These are phyloP conservation scores for slime mould (Dictyostelium discoideum) DNA, from an alignment of 78 protist genomes.

Conservation along the genomic window DNA sequence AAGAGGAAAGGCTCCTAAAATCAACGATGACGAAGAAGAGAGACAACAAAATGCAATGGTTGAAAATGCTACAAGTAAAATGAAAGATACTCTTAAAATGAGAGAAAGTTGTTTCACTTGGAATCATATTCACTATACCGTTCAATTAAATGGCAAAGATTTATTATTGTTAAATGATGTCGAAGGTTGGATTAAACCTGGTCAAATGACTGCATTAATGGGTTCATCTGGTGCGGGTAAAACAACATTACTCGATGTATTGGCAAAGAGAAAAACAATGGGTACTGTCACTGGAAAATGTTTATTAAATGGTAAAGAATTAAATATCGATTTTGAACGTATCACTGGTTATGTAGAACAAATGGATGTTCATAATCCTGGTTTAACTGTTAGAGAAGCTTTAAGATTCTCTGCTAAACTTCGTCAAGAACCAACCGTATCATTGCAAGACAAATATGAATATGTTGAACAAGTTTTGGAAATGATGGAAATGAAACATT, in stretches of 20 bases:
- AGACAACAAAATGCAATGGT: slow-evolving; percentile 28
- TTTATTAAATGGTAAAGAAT: slow-evolving; percentile 83
- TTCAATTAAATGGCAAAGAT: slow-evolving; percentile 1
- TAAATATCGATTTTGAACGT: slow-evolving; percentile 56
- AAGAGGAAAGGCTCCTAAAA: slow-evolving; percentile 72
- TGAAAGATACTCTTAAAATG: slow-evolving; percentile 14
- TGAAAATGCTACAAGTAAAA: slow-evolving; percentile 38
- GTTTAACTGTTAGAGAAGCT: slow-evolving; percentile 70
- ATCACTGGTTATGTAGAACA: slow-evolving; percentile 86
- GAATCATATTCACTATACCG: slow-evolving; percentile 39
- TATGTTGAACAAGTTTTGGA: slow-evolving; percentile 58
- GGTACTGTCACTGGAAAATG: slow-evolving; percentile 84
- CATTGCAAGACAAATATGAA: slow-evolving; percentile 38
- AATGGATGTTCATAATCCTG: slow-evolving; percentile 76
- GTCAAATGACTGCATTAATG: slow-evolving; percentile 87
- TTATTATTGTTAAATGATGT: slow-evolving; percentile 76
- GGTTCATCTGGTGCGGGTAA: slow-evolving; percentile 88
- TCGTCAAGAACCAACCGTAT: slow-evolving; percentile 37
- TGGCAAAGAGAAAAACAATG: slow-evolving; percentile 89
- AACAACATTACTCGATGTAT: slow-evolving; percentile 89
- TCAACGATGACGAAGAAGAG: slow-evolving; percentile 39
- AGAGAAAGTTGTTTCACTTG: slow-evolving; percentile 52
- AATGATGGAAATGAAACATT: slow-evolving; percentile 77
- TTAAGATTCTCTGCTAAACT: slow-evolving; percentile 63
- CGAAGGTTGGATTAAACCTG: slow-evolving; percentile 84